Evolutionary conservation across 164 flowering plant genomes (phyloP).

Genomic region (Chimonanthus praecox): DNA sequence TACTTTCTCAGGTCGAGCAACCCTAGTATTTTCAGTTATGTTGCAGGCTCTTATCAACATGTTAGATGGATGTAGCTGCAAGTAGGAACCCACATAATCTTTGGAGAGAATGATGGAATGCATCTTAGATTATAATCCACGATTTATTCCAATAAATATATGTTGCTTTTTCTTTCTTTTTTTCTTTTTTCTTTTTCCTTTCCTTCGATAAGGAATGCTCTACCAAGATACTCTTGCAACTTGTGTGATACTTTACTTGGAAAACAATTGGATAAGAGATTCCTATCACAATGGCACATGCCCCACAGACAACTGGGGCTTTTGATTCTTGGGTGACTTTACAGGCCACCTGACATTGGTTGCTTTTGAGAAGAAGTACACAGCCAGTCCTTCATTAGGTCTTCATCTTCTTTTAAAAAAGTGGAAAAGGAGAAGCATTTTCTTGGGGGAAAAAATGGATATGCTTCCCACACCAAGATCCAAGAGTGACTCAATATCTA

Average conservation of each 20-base stretch:
- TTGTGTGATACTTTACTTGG: not conserved
- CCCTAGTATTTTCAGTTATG: not conserved
- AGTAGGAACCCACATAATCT: not conserved
- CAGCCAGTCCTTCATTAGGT: not conserved
- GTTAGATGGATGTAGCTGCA: not conserved
- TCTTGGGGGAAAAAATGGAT: not conserved
- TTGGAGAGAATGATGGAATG: not conserved
- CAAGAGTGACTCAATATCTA: too few species aligned
- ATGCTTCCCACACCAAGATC: not conserved
- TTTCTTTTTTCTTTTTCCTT: not conserved
- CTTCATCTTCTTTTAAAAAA: not conserved
- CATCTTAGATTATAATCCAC: not conserved
- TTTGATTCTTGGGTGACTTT: not conserved
- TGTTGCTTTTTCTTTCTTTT: not conserved
- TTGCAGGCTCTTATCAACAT: not conserved
- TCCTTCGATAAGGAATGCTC: not conserved
- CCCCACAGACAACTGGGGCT: not conserved
- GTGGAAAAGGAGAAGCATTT: not conserved
- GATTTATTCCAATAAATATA: not conserved
- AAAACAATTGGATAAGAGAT: not conserved
- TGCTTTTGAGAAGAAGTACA: not conserved
- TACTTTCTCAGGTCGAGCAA: too few species aligned
- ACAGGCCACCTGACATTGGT: not conserved
- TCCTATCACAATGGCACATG: not conserved
- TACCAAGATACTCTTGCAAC: slow-evolving; percentile 1